These are phyloP conservation scores for Sequoiadendron giganteum DNA, from an alignment of 75 land plant genomes.

Conservation along the genomic window DNA sequence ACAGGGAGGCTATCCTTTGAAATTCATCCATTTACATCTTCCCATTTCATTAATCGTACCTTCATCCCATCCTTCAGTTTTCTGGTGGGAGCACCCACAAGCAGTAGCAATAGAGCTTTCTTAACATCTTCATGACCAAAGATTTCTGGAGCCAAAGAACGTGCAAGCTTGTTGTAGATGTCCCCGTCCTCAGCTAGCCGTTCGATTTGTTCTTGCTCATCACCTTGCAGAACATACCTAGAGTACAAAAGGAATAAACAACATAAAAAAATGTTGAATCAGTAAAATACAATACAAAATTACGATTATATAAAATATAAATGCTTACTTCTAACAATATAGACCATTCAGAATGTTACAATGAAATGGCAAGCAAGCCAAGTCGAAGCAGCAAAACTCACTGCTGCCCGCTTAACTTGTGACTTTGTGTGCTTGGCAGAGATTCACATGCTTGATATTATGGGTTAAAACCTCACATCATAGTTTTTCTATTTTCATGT, in stretches of 20 bases:
- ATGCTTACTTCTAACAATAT: neutral
- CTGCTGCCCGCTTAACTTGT: no score
- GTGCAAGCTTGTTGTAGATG: slow-evolving; percentile 79
- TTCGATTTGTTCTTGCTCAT: slow-evolving; percentile 82
- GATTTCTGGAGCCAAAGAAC: slow-evolving; percentile 95
- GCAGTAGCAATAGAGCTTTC: slow-evolving; percentile 87
- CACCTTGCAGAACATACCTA: slow-evolving; percentile 86
- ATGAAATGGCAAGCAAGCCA: no score
- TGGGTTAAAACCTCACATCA: no score
- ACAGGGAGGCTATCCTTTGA: neutral
- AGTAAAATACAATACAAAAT: neutral
- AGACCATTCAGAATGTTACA: no score
- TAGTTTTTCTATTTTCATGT: no score
- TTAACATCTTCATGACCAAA: slow-evolving; percentile 99
- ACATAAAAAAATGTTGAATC: neutral
- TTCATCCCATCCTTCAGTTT: slow-evolving; percentile 96
- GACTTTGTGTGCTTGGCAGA: no score
- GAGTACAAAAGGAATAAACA: neutral
- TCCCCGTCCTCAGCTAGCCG: slow-evolving; percentile 88
- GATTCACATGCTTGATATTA: no score
- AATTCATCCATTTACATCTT: neutral
- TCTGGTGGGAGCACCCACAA: slow-evolving; percentile 96
- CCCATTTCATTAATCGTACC: slow-evolving; percentile 34
- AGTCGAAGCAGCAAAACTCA: no score
- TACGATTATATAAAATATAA: neutral